Evolutionary conservation across 345 rosid species (phyloP).

Genomic region (Corymbia maculata): DNA sequence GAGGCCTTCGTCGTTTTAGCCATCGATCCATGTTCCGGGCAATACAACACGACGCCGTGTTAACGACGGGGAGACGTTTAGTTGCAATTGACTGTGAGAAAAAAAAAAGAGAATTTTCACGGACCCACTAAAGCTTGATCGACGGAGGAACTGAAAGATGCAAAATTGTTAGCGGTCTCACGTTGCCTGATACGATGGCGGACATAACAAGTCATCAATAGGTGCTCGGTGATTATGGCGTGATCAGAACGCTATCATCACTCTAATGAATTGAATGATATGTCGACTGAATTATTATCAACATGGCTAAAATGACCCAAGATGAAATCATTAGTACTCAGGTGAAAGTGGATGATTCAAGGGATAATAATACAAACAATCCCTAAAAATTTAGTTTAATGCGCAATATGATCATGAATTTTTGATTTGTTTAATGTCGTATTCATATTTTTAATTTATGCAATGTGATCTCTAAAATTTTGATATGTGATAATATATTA

Average conservation of each 20-base stretch:
- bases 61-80: background rate
- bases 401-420: too few species aligned
- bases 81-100: background rate
- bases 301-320: background rate
- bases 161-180: rapidly evolving
- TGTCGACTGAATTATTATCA: too few species aligned
- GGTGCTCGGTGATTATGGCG: rapidly evolving
- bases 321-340: background rate
- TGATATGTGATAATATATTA: too few species aligned
- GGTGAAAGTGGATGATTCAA: background rate
- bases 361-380: too few species aligned
- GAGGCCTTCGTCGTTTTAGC: background rate
- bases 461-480: too few species aligned
- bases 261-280: rapidly evolving
- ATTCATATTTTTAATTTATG: too few species aligned
- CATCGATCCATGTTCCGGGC: background rate
- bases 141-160: background rate
- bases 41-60: background rate
- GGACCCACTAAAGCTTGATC: rapidly evolving
- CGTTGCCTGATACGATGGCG: rapidly evolving
- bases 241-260: background rate
- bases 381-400: too few species aligned
- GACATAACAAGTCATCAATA: rapidly evolving
- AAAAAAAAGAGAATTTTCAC: background rate
- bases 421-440: too few species aligned